Conservation (phyloP, 768 basidiomycete species). For the Hydnomerulius pinastri region DNA sequence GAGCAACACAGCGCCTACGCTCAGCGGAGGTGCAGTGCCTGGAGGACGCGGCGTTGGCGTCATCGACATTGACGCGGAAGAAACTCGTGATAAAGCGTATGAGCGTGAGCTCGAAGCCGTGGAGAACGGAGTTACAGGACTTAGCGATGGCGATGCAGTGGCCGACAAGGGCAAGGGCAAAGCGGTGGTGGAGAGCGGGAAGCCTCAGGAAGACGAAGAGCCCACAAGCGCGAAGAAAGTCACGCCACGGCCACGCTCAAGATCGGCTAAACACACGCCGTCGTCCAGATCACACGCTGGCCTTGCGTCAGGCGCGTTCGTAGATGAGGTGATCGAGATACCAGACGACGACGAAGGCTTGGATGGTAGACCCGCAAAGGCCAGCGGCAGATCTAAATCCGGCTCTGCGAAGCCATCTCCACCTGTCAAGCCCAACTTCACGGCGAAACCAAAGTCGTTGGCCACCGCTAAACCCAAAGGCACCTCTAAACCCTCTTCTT, state of each 20-base stretch:
- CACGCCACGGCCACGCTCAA: conserved; percentile 6
- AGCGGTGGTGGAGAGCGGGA: conserved; percentile 3
- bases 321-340: conserved; percentile 26
- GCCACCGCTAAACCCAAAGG: conserved; percentile 6
- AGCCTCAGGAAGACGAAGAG: background rate
- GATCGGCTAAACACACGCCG: conserved; percentile 11
- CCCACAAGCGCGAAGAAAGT: background rate
- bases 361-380: background rate
- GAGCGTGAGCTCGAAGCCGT: conserved; percentile 7
- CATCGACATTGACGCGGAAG: conserved; percentile 24
- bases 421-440: conserved; percentile 1
- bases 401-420: background rate
- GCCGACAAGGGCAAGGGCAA: conserved; percentile 20
- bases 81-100: conserved; percentile 18
- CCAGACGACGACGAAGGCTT: conserved; percentile 18
- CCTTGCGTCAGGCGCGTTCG: conserved; percentile 12
- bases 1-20: background rate
- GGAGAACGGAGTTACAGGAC: background rate
- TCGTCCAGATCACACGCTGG: conserved; percentile 1
- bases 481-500: conserved; percentile 4
- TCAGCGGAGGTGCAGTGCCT: conserved; percentile 28
- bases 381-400: background rate
- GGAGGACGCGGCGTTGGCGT: conserved; percentile 30
- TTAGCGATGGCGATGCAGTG: background rate
- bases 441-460: no score